Percentiles rank a stretch among this genome's conserved stretches.
phyloP scores from a whole-genome alignment of 2,329 filamentous ascomycete species.

The Aspergillus aculeatinus region DNA sequence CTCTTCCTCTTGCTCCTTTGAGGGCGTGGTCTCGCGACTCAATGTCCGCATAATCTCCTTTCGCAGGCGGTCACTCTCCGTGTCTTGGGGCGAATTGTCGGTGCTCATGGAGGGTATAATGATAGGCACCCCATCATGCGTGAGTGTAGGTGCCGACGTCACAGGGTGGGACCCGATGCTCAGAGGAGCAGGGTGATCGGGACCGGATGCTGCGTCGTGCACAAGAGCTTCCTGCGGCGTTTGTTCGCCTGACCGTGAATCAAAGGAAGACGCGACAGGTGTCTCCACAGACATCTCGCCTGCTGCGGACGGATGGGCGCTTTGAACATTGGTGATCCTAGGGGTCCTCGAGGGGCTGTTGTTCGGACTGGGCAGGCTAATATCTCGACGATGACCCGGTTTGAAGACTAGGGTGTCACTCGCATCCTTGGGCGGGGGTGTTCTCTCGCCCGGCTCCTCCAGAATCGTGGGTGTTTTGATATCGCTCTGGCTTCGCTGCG shows the following conservation, averaged over 20 bases:
- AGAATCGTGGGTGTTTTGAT: slow-evolving; percentile 54
- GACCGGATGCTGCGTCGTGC: slow-evolving; percentile 11
- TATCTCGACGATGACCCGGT: slow-evolving; percentile 56
- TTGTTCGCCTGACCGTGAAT: slow-evolving; percentile 1
- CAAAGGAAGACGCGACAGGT: slow-evolving; percentile 27
- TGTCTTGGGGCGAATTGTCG: slow-evolving; percentile 38
- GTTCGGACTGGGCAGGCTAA: slow-evolving; percentile 58
- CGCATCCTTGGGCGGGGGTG: slow-evolving; percentile 25
- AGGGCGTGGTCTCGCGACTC: slow-evolving; percentile 39
- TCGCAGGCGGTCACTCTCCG: slow-evolving; percentile 46
- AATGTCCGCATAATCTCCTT: slow-evolving; percentile 51
- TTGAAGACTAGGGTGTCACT: slow-evolving; percentile 42
- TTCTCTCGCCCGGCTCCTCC: slow-evolving; percentile 50
- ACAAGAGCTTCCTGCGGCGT: slow-evolving; percentile 10
- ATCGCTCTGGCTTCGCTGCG: slow-evolving; percentile 38
- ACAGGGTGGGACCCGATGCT: slow-evolving; percentile 26
- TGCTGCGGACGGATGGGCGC: slow-evolving; percentile 42
- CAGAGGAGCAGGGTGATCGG: slow-evolving; percentile 35
- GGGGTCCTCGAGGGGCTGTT: slow-evolving; percentile 64
- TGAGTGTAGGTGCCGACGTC: slow-evolving; percentile 16
- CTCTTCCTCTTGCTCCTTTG: slow-evolving; percentile 26
- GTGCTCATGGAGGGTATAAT: slow-evolving; percentile 35
- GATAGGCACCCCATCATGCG: slow-evolving; percentile 29
- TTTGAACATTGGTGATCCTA: slow-evolving; percentile 47
- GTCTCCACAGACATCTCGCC: slow-evolving; percentile 46